A percentile compares a stretch with the other conserved stretches of the same genome.
phyloP scores from a whole-genome alignment of 352 stramenopile genomes.

The Phytopythium sindhum region DNA sequence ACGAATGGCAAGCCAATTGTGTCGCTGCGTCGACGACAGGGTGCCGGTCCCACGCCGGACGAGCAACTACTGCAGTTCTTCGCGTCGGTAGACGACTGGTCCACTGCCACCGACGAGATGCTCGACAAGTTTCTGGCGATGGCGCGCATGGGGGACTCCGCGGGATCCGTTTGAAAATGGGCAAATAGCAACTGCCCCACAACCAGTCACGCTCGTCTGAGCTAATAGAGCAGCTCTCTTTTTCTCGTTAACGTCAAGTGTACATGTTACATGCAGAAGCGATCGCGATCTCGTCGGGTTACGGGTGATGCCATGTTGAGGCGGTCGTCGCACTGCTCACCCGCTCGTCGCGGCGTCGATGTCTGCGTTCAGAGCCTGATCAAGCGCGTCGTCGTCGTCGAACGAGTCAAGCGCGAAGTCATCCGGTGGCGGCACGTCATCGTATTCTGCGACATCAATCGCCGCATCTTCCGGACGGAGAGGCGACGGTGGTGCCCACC shows the following conservation, averaged over 20 bases:
- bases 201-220: background rate
- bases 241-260: constrained; percentile 1
- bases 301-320: background rate
- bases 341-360: constrained; percentile 33
- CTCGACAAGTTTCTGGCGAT: constrained; percentile 52
- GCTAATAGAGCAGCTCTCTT: constrained; percentile 15
- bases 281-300: background rate
- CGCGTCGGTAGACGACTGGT: constrained; percentile 51
- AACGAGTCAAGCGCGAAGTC: constrained; percentile 20
- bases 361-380: constrained; percentile 34
- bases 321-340: constrained; percentile 6
- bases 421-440: constrained; percentile 36
- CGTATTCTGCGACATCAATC: constrained; percentile 13
- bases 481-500: constrained; percentile 36
- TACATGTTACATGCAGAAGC: constrained; percentile 4
- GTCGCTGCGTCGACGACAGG: constrained; percentile 16
- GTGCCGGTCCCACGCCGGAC: constrained; percentile 27
- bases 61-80: constrained; percentile 46
- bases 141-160: constrained; percentile 32
- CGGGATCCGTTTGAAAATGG: background rate
- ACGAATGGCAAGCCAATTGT: constrained; percentile 23
- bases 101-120: constrained; percentile 31
- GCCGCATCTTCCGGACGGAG: constrained; percentile 8
- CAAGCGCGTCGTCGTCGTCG: constrained; percentile 21
- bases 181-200: too few relatives aligned